A percentile compares a stretch with the other conserved stretches of the same genome.
Conservation (phyloP, 2,329 filamentous ascomycete genomes). For the Aspergillus sp. region DNA sequence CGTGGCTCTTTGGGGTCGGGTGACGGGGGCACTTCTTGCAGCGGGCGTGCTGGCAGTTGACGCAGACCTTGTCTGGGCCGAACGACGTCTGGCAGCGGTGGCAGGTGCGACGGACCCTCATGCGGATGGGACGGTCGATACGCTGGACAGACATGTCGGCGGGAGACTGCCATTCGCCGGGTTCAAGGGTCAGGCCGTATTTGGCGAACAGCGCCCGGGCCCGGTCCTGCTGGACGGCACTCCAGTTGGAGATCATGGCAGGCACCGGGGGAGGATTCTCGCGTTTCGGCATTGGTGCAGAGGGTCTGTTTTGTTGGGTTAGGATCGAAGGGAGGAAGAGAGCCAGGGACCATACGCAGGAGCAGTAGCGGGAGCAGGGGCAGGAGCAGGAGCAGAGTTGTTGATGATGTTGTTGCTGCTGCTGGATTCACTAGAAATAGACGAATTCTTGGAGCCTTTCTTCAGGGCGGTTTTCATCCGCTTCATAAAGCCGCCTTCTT, state of each 20-base stretch:
- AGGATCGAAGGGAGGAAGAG: too few species aligned
- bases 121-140: conserved; percentile 38
- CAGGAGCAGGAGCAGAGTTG: too few species aligned
- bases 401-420: too few species aligned
- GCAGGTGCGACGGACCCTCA: conserved; percentile 51
- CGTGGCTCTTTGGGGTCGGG: conserved; percentile 57
- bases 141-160: conserved; percentile 28
- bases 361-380: too few species aligned
- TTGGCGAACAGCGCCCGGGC: conserved; percentile 38
- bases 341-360: too few species aligned
- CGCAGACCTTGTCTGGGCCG: conserved; percentile 62
- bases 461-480: conserved; percentile 26
- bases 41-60: conserved; percentile 65
- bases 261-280: conserved; percentile 10
- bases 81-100: conserved; percentile 72
- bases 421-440: conserved; percentile 14
- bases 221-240: conserved; percentile 33
- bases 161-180: conserved; percentile 33
- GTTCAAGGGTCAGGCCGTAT: conserved; percentile 37
- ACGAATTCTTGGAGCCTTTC: conserved; percentile 20
- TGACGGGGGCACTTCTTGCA: conserved; percentile 73
- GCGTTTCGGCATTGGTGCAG: too few species aligned
- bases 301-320: too few species aligned
- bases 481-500: not conserved
- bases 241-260: conserved; percentile 22